Conservation (phyloP, 2,329 filamentous ascomycete species). For the Paramyrothecium sp. region DNA sequence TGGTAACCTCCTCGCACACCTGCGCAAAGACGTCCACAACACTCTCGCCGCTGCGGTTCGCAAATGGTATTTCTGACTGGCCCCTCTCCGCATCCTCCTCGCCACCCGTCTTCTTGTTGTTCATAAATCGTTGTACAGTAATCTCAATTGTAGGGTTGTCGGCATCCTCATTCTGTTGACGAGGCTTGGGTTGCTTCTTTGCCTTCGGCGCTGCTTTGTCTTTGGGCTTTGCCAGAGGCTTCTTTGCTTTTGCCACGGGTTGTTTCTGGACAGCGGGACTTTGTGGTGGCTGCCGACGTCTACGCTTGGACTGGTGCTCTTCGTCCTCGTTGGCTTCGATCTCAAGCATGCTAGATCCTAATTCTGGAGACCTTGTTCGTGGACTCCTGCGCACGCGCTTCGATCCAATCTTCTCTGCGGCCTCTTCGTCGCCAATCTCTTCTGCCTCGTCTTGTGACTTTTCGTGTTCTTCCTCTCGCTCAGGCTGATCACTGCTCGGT, state of each 20-base stretch:
- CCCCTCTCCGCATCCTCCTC: conserved; percentile 41
- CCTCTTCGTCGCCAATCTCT: conserved; percentile 20
- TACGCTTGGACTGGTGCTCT: conserved; percentile 34
- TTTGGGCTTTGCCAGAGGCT: conserved; percentile 3
- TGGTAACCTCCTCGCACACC: conserved; percentile 60
- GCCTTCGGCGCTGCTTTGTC: conserved; percentile 9
- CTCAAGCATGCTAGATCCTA: conserved; percentile 32
- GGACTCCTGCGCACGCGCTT: conserved; percentile 41
- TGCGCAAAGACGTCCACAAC: conserved; percentile 61
- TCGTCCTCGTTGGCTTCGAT: conserved; percentile 16
- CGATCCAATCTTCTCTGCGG: conserved; percentile 43
- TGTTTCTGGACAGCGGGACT: conserved; percentile 44
- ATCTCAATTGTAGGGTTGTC: conserved; percentile 43
- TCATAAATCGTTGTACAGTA: conserved; percentile 58
- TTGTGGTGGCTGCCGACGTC: conserved; percentile 29
- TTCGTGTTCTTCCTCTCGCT: conserved; percentile 7
- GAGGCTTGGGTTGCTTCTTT: conserved; percentile 16
- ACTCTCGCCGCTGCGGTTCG: conserved; percentile 55
- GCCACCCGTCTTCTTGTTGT: conserved; percentile 38
- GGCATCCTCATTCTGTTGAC: conserved; percentile 14
- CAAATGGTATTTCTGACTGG: conserved; percentile 51
- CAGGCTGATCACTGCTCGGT: conserved; percentile 6
- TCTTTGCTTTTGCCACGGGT: conserved; percentile 19
- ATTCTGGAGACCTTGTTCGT: conserved; percentile 38
- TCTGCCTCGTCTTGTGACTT: conserved; percentile 16